Percentiles rank a stretch among this genome's conserved stretches.
Evolutionary conservation across 306 rosid species (phyloP).

Genomic region (Castanea sativa): DNA sequence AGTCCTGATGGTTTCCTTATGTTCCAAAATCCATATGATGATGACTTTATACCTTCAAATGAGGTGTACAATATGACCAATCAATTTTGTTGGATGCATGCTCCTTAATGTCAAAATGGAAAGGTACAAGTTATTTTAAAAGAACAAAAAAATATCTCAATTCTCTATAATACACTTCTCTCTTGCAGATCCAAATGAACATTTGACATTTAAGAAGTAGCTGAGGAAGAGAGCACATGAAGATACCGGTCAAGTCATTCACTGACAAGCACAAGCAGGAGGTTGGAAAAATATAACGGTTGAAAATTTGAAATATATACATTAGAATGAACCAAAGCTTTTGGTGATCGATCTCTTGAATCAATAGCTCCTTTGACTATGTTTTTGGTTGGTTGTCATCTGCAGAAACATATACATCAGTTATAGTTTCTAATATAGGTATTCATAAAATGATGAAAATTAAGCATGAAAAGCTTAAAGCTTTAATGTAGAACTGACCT

Average conservation of each 20-base stretch:
- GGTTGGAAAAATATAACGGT: neutral
- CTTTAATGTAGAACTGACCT: slow-evolving; percentile 11
- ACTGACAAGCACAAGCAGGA: slow-evolving; percentile 18
- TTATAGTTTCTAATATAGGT: neutral
- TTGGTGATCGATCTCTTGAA: slow-evolving; percentile 10
- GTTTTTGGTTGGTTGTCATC: slow-evolving; percentile 5
- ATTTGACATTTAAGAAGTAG: slow-evolving; percentile 4
- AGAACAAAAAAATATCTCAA: neutral
- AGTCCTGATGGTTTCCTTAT: neutral
- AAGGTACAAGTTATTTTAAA: neutral
- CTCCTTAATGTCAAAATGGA: neutral
- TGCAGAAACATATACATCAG: neutral
- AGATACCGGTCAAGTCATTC: slow-evolving; percentile 4
- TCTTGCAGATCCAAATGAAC: neutral
- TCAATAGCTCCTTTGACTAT: slow-evolving; percentile 1
- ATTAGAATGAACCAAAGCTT: neutral
- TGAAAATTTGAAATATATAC: too few relatives aligned
- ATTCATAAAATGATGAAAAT: neutral
- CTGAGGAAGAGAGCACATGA: slow-evolving; percentile 1
- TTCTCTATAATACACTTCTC: neutral
- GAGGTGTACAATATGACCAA: neutral
- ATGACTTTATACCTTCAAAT: neutral
- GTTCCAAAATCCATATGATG: neutral
- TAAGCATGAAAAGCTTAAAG: neutral
- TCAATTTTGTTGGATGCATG: neutral